Base-by-base conservation (phyloP, 164 flowering plant genomes). In the Saururus chinensis region DNA sequence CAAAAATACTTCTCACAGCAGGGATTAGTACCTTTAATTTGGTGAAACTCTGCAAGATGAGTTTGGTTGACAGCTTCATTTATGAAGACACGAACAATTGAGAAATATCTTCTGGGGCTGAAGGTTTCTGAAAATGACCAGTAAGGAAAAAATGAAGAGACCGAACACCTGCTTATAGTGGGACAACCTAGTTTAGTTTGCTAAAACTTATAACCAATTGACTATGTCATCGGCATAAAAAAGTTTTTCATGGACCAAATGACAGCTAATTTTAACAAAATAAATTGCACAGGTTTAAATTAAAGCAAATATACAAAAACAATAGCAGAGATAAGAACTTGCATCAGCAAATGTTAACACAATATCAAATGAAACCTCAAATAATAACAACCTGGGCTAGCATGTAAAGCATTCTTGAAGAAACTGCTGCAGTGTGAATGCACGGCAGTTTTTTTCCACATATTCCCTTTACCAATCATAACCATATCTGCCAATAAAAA, bases 1-100 rank as follows among this genome's bases (percentile, higher is more conserved):
- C 49, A 45, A 14, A 49, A 53, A 22, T 30, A 19, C 23, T 45
- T 13, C 60, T 20, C 24, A 40, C 20, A 40, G 37, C 37, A 16
- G 40, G 40, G 17, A 41, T 37, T 35, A 16, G 42, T 79, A 89
- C 96, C 99, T 87, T 95, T 97, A 61, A 95, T 87, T 79, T 95
- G 99, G 68, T 95, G 96, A 68, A 95, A 91, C 75, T 95, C 99
- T 13, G 99, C 99, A 59, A 91, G 93, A 82, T 95, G 99, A 9
- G 99, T 95, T 61, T 93, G 80, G 70, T 95, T 97, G 0, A 95
- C 99, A 19, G 99, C 95, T 82, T 95, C 99, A 80, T 95, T 95
- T 77, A 97, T 77, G 80, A 91, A 95, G 40, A 95, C 97, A 21
- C 96, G 95, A 63, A 89, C 97, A 19, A 95, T 91, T 8, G 95